Evolutionary conservation across 345 rosid genomes (phyloP).

Genomic region (Citrus trifoliata): DNA sequence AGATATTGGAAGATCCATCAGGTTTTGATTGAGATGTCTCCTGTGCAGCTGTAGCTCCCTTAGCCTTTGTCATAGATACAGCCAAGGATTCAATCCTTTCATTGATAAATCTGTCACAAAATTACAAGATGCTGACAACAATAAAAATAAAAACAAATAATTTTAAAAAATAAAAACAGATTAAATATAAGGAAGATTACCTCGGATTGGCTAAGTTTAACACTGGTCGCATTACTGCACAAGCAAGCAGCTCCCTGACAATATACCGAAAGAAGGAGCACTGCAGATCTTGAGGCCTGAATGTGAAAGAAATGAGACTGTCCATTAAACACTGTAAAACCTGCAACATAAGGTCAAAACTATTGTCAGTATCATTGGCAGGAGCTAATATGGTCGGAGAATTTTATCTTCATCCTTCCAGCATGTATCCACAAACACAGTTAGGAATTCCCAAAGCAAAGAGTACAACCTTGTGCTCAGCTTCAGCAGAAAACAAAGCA

Average conservation of each 20-base stretch:
- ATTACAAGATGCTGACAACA: constrained; percentile 14
- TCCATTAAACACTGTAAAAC: constrained; percentile 91
- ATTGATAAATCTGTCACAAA: constrained; percentile 72
- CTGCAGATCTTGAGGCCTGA: constrained; percentile 83
- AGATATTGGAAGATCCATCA: constrained; percentile 53
- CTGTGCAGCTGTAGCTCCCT: constrained; percentile 38
- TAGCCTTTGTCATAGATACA: constrained; percentile 56
- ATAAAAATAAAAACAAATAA: constrained; percentile 6
- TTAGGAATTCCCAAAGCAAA: constrained; percentile 13
- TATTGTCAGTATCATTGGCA: constrained; percentile 5
- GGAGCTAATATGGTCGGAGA: constrained; percentile 8
- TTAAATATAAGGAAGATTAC: constrained; percentile 32
- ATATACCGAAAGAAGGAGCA: constrained; percentile 75
- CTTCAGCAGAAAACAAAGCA: constrained; percentile 84
- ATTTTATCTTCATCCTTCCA: not conserved
- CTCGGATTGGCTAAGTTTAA: constrained; percentile 88
- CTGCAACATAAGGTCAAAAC: constrained; percentile 35
- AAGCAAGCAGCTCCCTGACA: constrained; percentile 90
- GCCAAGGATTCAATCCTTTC: constrained; percentile 82
- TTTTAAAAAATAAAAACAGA: not conserved
- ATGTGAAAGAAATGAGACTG: constrained; percentile 73
- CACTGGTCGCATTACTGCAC: constrained; percentile 92
- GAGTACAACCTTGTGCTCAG: constrained; percentile 84
- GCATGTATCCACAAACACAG: not conserved
- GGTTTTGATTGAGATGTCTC: constrained; percentile 53